Evolutionary conservation across 495 filamentous ascomycete species (phyloP).

Genomic region (Barbatosphaeria neglecta): DNA sequence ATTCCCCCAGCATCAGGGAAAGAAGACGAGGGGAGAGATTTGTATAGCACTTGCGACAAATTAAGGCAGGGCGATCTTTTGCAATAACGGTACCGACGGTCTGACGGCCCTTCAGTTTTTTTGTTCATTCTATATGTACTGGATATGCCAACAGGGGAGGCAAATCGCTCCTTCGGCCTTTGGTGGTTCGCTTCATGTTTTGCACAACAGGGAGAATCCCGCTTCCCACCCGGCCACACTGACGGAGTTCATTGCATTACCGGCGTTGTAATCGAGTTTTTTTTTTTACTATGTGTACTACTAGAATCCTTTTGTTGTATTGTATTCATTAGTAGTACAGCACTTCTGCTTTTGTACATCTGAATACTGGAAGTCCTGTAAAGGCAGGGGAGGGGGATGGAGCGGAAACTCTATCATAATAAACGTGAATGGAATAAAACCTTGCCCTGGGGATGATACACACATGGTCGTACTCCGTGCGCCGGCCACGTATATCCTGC

Average conservation of each 20-base stretch:
- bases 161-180: background rate
- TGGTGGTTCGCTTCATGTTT: background rate
- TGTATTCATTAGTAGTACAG: background rate
- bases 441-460: too few species aligned
- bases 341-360: too few species aligned
- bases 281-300: background rate
- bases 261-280: constrained; percentile 1
- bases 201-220: background rate
- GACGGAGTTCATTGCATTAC: constrained; percentile 1
- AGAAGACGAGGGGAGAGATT: background rate
- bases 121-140: background rate
- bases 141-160: background rate
- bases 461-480: too few species aligned
- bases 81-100: too few species aligned
- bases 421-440: too few species aligned
- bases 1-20: background rate
- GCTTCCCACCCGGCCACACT: background rate
- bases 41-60: background rate
- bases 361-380: too few species aligned
- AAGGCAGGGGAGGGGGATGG: too few species aligned
- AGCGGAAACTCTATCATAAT: too few species aligned
- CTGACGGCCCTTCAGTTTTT: background rate
- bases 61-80: too few species aligned
- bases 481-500: too few species aligned
- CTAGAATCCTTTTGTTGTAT: background rate